phyloP scores from a whole-genome alignment of 2,329 filamentous ascomycete genomes.

The Colletotrichum caudatum region DNA sequence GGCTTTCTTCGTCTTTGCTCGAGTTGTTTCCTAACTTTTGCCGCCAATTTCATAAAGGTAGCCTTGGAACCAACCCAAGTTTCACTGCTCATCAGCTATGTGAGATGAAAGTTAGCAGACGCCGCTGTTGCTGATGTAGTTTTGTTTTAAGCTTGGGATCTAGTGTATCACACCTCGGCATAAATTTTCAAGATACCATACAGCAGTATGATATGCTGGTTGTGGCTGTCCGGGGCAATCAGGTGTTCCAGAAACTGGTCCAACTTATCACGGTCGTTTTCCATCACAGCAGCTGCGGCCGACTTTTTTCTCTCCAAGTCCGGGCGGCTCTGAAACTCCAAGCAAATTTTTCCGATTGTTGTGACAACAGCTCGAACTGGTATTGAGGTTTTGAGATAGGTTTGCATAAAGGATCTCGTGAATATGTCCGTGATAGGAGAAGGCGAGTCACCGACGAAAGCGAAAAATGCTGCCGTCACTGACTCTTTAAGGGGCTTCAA shows the following conservation, averaged over 20 bases:
- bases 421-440: conserved; percentile 34
- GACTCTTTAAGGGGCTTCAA: conserved; percentile 12
- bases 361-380: conserved; percentile 17
- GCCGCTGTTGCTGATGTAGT: not conserved
- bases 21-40: conserved; percentile 11
- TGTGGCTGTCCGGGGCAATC: conserved; percentile 5
- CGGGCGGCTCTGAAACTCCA: not conserved
- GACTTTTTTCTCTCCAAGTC: not conserved
- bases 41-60: conserved; percentile 4
- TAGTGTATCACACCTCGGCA: conserved; percentile 12
- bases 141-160: not conserved
- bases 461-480: conserved; percentile 25
- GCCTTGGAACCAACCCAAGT: conserved; percentile 21
- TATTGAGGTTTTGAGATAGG: conserved; percentile 23
- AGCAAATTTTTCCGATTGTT: conserved; percentile 18
- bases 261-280: conserved; percentile 4
- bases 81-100: conserved; percentile 22
- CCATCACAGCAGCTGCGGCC: conserved; percentile 19
- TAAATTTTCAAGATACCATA: conserved; percentile 28
- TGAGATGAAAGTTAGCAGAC: not conserved
- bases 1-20: not conserved
- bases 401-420: conserved; percentile 23
- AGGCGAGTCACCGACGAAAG: conserved; percentile 28
- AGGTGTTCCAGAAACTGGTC: conserved; percentile 19
- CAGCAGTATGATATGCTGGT: conserved; percentile 26